Percentiles rank a stretch among this genome's conserved stretches.
phyloP scores from a whole-genome alignment of 2,329 filamentous ascomycete species.

The Fusarium kyushuense region DNA sequence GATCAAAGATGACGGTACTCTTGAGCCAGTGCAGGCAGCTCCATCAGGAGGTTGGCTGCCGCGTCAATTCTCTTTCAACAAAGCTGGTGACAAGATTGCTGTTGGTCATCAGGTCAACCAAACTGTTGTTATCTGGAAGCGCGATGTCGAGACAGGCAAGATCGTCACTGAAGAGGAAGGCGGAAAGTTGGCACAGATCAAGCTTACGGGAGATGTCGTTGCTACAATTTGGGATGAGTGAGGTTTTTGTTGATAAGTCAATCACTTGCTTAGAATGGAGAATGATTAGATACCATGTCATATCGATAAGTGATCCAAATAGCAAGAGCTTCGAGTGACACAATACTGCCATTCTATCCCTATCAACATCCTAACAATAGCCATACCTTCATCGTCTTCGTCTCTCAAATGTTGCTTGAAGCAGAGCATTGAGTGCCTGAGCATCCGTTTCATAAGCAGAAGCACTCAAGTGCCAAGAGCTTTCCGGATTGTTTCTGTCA shows the following conservation, averaged over 20 bases:
- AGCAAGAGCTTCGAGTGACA: not conserved
- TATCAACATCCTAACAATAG: fast-evolving
- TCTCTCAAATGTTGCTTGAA: not conserved
- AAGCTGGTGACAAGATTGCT: conserved; percentile 42
- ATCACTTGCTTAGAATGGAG: not conserved
- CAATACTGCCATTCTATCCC: not conserved
- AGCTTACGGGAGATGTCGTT: conserved; percentile 32
- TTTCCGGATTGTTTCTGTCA: too few relatives aligned
- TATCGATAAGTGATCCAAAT: too few relatives aligned
- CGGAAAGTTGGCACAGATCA: conserved; percentile 40
- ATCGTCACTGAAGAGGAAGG: conserved; percentile 39
- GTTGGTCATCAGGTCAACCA: conserved; percentile 44
- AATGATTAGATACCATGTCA: too few relatives aligned
- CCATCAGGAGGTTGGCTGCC: conserved; percentile 42
- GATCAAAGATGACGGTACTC: conserved; percentile 36
- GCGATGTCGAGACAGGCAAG: conserved; percentile 39
- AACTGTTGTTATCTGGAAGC: conserved; percentile 44
- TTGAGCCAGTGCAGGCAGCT: conserved; percentile 36
- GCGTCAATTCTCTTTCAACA: conserved; percentile 45
- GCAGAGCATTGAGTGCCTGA: not conserved
- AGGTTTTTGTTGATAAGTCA: too few relatives aligned
- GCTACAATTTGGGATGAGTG: conserved; percentile 44
- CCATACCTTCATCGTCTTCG: not conserved
- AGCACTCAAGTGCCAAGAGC: too few relatives aligned
- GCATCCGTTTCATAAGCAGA: not conserved